Conservation (phyloP, 208 protist genomes). For the Wallacemonas rigidus region DNA sequence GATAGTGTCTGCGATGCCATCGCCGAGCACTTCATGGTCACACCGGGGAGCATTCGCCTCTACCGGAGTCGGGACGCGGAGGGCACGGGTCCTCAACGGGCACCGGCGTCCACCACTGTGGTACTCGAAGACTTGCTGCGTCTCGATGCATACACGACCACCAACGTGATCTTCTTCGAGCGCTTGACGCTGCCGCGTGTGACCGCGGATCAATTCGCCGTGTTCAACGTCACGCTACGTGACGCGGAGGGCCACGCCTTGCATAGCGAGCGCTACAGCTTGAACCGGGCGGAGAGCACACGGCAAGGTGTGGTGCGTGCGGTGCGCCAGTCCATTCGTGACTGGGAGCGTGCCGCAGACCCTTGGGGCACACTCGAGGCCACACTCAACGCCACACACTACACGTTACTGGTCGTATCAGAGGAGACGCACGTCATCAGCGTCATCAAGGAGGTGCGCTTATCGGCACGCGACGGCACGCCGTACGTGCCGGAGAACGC, state of each 20-base stretch:
- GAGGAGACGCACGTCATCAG: conserved; percentile 29
- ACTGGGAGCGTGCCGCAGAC: conserved; percentile 40
- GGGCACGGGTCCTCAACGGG: conserved; percentile 22
- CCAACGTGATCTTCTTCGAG: conserved; percentile 44
- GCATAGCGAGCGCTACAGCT: conserved; percentile 42
- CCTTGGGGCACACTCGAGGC: conserved; percentile 37
- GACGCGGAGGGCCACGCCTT: conserved; percentile 52
- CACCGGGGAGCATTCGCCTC: conserved; percentile 57
- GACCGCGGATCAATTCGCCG: conserved; percentile 20
- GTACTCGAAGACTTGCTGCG: conserved; percentile 39
- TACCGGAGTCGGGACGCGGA: conserved; percentile 40
- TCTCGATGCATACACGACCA: conserved; percentile 29
- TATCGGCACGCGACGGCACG: conserved; percentile 16
- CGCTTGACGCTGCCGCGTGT: conserved; percentile 32
- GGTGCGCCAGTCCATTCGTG: conserved; percentile 32
- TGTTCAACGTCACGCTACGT: conserved; percentile 41
- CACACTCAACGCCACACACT: conserved; percentile 36
- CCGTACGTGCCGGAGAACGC: conserved; percentile 16
- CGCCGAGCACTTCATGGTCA: conserved; percentile 26
- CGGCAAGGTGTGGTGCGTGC: conserved; percentile 30
- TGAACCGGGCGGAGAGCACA: conserved; percentile 21
- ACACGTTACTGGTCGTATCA: conserved; percentile 46
- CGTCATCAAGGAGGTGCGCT: conserved; percentile 47
- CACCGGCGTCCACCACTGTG: conserved; percentile 3
- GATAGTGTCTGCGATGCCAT: conserved; percentile 57